Conservation (phyloP, 345 rosid genomes). For the Eucalyptus dawsonii region DNA sequence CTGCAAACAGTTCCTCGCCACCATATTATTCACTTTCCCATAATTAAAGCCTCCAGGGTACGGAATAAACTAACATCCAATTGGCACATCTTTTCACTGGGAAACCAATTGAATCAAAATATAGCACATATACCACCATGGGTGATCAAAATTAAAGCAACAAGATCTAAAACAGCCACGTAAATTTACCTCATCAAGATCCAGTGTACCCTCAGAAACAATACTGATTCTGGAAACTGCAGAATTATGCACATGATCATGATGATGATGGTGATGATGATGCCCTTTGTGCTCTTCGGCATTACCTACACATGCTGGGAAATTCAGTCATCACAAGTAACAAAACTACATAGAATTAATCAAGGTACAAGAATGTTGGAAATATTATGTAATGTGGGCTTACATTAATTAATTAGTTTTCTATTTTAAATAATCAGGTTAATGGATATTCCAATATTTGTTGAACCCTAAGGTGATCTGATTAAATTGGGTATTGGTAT, state of each 20-base stretch:
- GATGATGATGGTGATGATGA: neutral
- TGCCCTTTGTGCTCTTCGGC: slow-evolving; percentile 27
- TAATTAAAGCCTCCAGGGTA: neutral
- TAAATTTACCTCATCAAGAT: slow-evolving; percentile 52
- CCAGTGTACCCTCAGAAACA: slow-evolving; percentile 51
- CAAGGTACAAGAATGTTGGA: too few relatives aligned
- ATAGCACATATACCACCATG: neutral
- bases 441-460: too few relatives aligned
- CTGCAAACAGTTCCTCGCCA: neutral
- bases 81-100: neutral
- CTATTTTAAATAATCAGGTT: too few relatives aligned
- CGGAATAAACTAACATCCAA: neutral
- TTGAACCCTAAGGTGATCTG: too few relatives aligned
- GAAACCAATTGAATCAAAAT: neutral
- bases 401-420: too few relatives aligned
- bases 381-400: too few relatives aligned
- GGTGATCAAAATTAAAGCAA: neutral
- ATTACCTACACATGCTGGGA: neutral
- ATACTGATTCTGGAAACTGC: slow-evolving; percentile 62
- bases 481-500: too few relatives aligned
- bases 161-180: neutral
- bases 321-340: too few relatives aligned
- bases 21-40: neutral
- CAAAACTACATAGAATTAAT: too few relatives aligned
- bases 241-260: slow-evolving; percentile 56